A percentile compares a stretch with the other conserved stretches of the same genome.
These are phyloP conservation scores for Agrostemma githago DNA, from an alignment of 148 eudicot species.

Conservation along the genomic window DNA sequence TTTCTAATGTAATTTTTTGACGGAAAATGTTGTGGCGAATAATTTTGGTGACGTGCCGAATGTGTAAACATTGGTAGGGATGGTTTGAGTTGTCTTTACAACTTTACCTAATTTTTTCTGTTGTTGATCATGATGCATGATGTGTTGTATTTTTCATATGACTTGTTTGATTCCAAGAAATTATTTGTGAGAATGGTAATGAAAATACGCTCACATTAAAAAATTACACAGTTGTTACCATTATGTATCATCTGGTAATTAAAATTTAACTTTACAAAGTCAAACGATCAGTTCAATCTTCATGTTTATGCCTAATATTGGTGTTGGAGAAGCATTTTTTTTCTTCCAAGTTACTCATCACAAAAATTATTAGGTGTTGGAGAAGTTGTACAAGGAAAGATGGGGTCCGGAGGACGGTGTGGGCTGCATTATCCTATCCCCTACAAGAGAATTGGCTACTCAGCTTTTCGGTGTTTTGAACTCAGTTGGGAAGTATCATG, in stretches of 20 bases:
- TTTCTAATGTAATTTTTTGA: too few relatives aligned
- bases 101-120: not conserved
- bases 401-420: slow-evolving; percentile 96
- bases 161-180: not conserved
- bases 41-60: not conserved
- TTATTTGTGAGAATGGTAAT: not conserved
- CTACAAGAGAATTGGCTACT: slow-evolving; percentile 82
- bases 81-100: not conserved
- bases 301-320: slow-evolving; percentile 3
- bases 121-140: not conserved
- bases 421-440: slow-evolving; percentile 86
- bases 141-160: not conserved
- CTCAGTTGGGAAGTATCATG: slow-evolving; percentile 72
- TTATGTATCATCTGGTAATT: not conserved
- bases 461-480: slow-evolving; percentile 79
- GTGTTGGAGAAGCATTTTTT: not conserved
- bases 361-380: slow-evolving; percentile 49
- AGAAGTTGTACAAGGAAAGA: slow-evolving; percentile 66
- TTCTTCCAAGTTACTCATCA: not conserved
- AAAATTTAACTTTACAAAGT: not conserved
- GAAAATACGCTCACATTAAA: not conserved
- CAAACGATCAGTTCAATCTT: not conserved
- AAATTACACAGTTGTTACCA: not conserved
- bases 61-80: not conserved
- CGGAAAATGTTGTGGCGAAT: not conserved